Evolutionary conservation across 129 eudicot genomes (phyloP).

Genomic region (sunflower (Helianthus annuus)): HanXRQr2.0-SUNRISE NC_035449.2:12055477-12055976

Average conservation of each 20-base stretch:
- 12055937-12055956: constrained; percentile 64
- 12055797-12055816: constrained; percentile 3
- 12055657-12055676: neutral
- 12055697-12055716: too few species aligned
- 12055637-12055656: neutral
- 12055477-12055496: neutral
- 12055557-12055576: constrained; percentile 97
- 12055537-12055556: constrained; percentile 84
- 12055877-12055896: constrained; percentile 91
- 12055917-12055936: constrained; percentile 77
- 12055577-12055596: constrained; percentile 90
- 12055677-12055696: neutral
- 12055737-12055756: too few species aligned
- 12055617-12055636: neutral
- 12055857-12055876: constrained; percentile 87
- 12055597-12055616: neutral
- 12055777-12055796: too few species aligned
- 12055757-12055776: too few species aligned
- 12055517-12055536: constrained; percentile 90
- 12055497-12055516: constrained; percentile 85
- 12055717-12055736: too few species aligned
- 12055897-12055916: constrained; percentile 85
- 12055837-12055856: constrained; percentile 70
- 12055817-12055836: constrained; percentile 50
- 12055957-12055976: constrained; percentile 99